Conservation (phyloP, 2,329 filamentous ascomycete species). For the Apiospora saccharicola region DNA sequence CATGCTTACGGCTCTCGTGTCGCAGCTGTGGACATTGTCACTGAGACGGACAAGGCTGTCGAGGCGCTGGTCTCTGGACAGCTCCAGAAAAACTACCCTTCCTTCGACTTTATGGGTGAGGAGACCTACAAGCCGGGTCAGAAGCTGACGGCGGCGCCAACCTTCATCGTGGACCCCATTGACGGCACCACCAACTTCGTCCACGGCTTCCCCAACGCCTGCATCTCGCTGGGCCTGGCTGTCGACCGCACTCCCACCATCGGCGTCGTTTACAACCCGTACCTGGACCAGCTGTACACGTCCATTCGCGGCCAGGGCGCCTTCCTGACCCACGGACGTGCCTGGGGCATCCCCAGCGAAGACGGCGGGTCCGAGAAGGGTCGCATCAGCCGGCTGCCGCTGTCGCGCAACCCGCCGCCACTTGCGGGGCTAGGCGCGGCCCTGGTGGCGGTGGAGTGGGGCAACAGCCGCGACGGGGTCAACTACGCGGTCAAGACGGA, state of each 20-base stretch:
- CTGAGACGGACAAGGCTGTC: slow-evolving; percentile 71
- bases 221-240: slow-evolving; percentile 78
- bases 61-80: slow-evolving; percentile 66
- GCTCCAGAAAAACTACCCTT: slow-evolving; percentile 61
- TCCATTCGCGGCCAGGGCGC: slow-evolving; percentile 74
- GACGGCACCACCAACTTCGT: slow-evolving; percentile 86
- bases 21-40: slow-evolving; percentile 72
- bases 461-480: slow-evolving; percentile 69
- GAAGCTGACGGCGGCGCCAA: slow-evolving; percentile 69
- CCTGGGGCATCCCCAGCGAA: slow-evolving; percentile 45
- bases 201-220: slow-evolving; percentile 77
- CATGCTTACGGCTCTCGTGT: not conserved
- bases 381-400: slow-evolving; percentile 51
- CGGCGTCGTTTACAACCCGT: slow-evolving; percentile 84
- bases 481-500: slow-evolving; percentile 76
- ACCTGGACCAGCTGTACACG: slow-evolving; percentile 72
- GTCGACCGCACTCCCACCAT: slow-evolving; percentile 67
- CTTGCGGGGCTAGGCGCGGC: slow-evolving; percentile 67
- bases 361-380: slow-evolving; percentile 39
- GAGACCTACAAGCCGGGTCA: slow-evolving; percentile 77
- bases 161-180: slow-evolving; percentile 84
- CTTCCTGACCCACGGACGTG: slow-evolving; percentile 58
- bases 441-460: slow-evolving; percentile 78
- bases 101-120: slow-evolving; percentile 73
- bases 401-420: slow-evolving; percentile 58